These are phyloP conservation scores for Pugionium cornutum DNA, from an alignment of 345 rosid species.

Conservation along the genomic window DNA sequence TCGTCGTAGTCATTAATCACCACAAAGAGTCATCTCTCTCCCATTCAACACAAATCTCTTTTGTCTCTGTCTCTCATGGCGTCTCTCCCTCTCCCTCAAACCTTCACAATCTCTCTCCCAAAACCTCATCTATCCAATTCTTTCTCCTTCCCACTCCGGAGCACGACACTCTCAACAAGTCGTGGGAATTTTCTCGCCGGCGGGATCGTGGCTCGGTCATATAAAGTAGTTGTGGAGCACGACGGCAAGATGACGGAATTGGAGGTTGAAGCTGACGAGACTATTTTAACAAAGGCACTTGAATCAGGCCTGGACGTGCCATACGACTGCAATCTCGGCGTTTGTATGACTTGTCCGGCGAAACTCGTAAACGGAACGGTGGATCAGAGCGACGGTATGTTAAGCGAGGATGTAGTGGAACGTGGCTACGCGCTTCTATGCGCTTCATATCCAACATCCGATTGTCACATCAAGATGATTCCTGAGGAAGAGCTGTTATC, in stretches of 20 bases:
- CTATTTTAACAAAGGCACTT: constrained; percentile 75
- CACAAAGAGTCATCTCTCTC: constrained; percentile 18
- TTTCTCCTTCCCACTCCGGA: constrained; percentile 37
- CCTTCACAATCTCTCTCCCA: constrained; percentile 48
- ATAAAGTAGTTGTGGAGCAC: constrained; percentile 80
- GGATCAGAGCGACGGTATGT: constrained; percentile 97
- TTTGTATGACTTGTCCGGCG: constrained; percentile 99
- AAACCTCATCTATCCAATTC: constrained; percentile 41
- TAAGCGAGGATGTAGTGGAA: constrained; percentile 94
- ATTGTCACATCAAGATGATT: constrained; percentile 76
- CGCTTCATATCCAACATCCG: constrained; percentile 77
- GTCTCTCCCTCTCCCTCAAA: constrained; percentile 54
- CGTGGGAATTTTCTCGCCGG: constrained; percentile 3
- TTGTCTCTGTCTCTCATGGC: constrained; percentile 50
- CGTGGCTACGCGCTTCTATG: constrained; percentile 83
- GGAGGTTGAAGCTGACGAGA: constrained; percentile 85
- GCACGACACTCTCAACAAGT: constrained; percentile 4
- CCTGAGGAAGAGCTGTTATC: constrained; percentile 91
- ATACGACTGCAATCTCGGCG: constrained; percentile 93
- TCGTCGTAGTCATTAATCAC: constrained; percentile 10
- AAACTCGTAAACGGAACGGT: constrained; percentile 64
- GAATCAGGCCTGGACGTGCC: constrained; percentile 75
- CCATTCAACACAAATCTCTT: constrained; percentile 11
- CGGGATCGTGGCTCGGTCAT: constrained; percentile 44
- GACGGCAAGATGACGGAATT: constrained; percentile 66